phyloP scores from a whole-genome alignment of 495 filamentous ascomycete species.

The Melanomma pulvis-pyrius region DNA sequence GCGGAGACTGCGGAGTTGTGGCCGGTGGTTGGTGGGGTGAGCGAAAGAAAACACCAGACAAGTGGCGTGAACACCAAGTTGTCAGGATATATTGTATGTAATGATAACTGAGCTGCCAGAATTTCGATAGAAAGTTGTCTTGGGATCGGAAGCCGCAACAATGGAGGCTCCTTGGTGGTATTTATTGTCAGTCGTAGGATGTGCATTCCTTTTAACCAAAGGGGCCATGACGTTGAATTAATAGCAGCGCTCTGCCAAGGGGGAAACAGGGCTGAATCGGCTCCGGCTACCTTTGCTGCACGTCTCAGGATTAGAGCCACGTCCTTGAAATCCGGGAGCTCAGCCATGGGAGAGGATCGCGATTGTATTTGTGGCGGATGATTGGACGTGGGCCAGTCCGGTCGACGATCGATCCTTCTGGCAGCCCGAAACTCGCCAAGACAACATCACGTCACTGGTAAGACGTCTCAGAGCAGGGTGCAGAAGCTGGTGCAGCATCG shows the following conservation, averaged over 20 bases:
- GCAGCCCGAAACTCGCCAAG: background rate
- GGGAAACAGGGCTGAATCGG: conserved; percentile 23
- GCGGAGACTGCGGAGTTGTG: background rate
- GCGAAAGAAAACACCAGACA: background rate
- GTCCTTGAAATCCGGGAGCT: background rate
- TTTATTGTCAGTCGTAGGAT: conserved; percentile 10
- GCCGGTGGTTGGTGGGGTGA: conserved; percentile 1
- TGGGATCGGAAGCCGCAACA: background rate
- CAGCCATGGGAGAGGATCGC: background rate
- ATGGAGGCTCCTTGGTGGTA: background rate
- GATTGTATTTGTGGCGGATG: background rate
- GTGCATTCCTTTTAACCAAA: conserved; percentile 7
- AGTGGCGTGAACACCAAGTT: background rate
- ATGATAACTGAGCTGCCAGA: background rate
- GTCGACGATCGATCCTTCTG: conserved; percentile 3
- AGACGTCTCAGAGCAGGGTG: conserved; percentile 11
- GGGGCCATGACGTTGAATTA: conserved; percentile 26
- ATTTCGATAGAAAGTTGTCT: background rate
- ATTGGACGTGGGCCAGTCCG: background rate
- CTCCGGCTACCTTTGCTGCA: background rate
- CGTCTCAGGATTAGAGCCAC: background rate
- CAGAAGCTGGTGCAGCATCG: conserved; percentile 9
- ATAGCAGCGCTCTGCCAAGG: background rate
- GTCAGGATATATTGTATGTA: conserved; percentile 17
- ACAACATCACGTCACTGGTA: conserved; percentile 18